These are phyloP conservation scores for Phytophthora pistaciae DNA, from an alignment of 352 stramenopile species.

Conservation along the genomic window DNA sequence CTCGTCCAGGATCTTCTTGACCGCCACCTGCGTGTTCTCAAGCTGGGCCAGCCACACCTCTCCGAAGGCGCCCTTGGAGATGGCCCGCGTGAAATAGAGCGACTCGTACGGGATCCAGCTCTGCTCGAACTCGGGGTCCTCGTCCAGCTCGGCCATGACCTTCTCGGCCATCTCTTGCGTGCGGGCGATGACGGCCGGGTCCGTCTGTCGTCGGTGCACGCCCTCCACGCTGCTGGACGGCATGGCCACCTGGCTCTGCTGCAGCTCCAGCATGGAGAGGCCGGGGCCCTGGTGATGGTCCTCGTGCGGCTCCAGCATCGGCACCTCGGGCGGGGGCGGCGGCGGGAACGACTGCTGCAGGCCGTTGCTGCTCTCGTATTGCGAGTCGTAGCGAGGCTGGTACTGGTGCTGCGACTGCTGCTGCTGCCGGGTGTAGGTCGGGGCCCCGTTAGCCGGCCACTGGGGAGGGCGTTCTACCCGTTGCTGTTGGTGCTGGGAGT, in stretches of 20 bases:
- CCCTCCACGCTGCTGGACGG: constrained; percentile 27
- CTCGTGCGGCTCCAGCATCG: constrained; percentile 38
- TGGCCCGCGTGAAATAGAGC: constrained; percentile 79
- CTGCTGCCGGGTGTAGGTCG: constrained; percentile 41
- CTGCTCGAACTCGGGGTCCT: constrained; percentile 57
- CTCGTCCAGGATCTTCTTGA: constrained; percentile 86
- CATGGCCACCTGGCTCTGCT: constrained; percentile 33
- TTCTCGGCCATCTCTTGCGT: constrained; percentile 55
- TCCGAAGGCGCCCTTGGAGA: constrained; percentile 83
- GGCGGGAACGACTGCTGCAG: constrained; percentile 30
- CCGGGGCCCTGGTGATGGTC: constrained; percentile 20
- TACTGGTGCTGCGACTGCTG: constrained; percentile 10
- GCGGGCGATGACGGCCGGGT: constrained; percentile 31
- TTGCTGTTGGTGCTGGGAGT: constrained; percentile 7
- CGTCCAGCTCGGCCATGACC: constrained; percentile 71
- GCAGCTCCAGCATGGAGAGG: constrained; percentile 41
- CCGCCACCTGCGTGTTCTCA: constrained; percentile 80
- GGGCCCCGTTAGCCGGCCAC: constrained; percentile 36
- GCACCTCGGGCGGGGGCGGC: constrained; percentile 32
- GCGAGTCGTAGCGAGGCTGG: constrained; percentile 17
- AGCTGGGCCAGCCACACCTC: constrained; percentile 87
- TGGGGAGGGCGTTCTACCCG: constrained; percentile 33
- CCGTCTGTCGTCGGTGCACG: constrained; percentile 29
- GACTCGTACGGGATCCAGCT: constrained; percentile 75
- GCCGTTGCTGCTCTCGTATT: constrained; percentile 24